Evolutionary conservation across 352 stramenopile species (phyloP).

Genomic region (Globisporangium cystogenes): DNA sequence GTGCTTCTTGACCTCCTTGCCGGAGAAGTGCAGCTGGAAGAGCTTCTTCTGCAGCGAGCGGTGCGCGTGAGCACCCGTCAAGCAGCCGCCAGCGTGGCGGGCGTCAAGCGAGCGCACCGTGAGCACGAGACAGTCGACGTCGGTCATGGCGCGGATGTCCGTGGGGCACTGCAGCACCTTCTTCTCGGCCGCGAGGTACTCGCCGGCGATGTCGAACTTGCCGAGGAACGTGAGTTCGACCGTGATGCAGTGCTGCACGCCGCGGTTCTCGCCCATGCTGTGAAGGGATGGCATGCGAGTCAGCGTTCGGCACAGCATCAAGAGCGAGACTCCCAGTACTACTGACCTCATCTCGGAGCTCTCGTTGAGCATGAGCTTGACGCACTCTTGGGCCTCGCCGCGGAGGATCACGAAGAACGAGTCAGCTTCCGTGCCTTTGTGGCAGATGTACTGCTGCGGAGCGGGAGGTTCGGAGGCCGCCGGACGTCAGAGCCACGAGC

Average conservation of each 20-base stretch:
- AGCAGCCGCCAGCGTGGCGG: too few relatives aligned
- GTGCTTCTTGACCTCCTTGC: conserved; percentile 65
- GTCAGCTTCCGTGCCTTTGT: conserved; percentile 69
- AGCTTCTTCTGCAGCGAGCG: conserved; percentile 44
- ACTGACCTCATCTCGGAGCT: conserved; percentile 42
- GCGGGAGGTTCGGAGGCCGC: not conserved
- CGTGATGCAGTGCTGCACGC: conserved; percentile 62
- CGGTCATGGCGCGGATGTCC: conserved; percentile 65
- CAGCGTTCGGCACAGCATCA: not conserved
- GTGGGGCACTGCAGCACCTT: conserved; percentile 60
- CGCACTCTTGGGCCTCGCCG: conserved; percentile 63
- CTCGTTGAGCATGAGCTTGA: conserved; percentile 62
- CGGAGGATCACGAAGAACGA: conserved; percentile 76
- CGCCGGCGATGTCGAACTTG: conserved; percentile 76
- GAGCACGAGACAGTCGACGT: conserved; percentile 70
- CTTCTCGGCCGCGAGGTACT: conserved; percentile 73
- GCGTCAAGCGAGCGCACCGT: conserved; percentile 40
- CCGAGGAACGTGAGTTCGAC: conserved; percentile 73
- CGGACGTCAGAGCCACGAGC: conserved; percentile 1
- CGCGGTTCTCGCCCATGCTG: conserved; percentile 48
- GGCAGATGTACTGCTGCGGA: conserved; percentile 68
- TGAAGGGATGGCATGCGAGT: too few relatives aligned
- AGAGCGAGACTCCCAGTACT: not conserved
- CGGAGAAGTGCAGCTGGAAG: conserved; percentile 62
- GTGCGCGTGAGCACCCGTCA: not conserved